Base-by-base conservation (phyloP, 2,329 filamentous ascomycete genomes). In the Dothideomycetidae sp. region DNA sequence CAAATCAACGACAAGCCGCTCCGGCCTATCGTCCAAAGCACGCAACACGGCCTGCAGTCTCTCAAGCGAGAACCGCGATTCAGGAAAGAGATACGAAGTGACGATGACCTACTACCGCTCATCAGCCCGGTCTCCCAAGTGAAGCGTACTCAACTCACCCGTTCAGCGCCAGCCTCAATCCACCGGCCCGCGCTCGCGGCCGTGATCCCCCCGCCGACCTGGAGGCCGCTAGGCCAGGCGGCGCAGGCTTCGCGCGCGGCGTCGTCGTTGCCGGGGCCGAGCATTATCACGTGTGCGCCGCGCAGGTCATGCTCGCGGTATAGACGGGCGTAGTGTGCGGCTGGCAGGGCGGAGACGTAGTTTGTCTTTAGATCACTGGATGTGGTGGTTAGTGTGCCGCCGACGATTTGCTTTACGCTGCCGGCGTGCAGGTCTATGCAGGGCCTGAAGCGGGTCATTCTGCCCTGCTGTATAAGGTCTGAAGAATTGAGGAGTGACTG, bases 381-480 rank as follows among this genome's bases (percentile, higher is more conserved):
- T 19, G 50, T 45, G 13, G 42, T 46, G 58, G 54, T 71, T 44
- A 98, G 71, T 2, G 90, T 96, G 42, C 90, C 88, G 49, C 90
- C 90, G 29, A 98, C 86, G 50, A 98, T 98, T 60, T 98, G 90
- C 66, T 98, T 98, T 42, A 98, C 90, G 55, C 88, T 79, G 10
- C 90, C 90, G n/a, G 86, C 79, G 59, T 98, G 90, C 37, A 98
- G 73, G 62, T 98, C 90, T 59, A 98, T 96, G 55, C 90, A 98
- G 13, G 90, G 90, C 28, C 90, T 72, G 55, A 98, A 98, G 49
- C 78, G 76, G 2, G 90, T 96, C 90, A 98, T 93, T 35, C 7
- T 21, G 7, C 12, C 7, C n/a, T 9, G 12, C n/a, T 26, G 21
- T 26, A 7, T 7, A 26, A 26, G 7, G 7, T 26, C 7, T 26